Percentiles rank a stretch among this genome's conserved stretches.
These are phyloP conservation scores for Umbelopsis sp. DNA, from an alignment of 192 early-diverging fungal genomes.

Conservation along the genomic window DNA sequence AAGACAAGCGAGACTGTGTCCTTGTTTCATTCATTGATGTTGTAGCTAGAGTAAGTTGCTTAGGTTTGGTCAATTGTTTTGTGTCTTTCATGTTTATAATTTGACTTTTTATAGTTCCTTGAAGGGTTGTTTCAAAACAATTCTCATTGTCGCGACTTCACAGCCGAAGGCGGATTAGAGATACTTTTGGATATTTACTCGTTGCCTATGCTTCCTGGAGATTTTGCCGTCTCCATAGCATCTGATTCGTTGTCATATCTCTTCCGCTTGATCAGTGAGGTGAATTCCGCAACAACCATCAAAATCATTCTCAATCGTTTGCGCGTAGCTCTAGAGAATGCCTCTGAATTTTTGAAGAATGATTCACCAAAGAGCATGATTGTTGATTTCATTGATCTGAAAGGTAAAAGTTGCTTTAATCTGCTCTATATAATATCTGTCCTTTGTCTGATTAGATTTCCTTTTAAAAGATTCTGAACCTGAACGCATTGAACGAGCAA, in stretches of 20 bases:
- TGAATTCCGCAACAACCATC: slow-evolving; percentile 58
- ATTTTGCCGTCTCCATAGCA: slow-evolving; percentile 65
- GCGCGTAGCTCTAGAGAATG: slow-evolving; percentile 44
- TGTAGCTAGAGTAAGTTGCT: slow-evolving; percentile 56
- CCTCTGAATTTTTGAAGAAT: slow-evolving; percentile 50
- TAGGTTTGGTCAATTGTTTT: background rate
- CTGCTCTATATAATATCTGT: background rate
- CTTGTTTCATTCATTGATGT: slow-evolving; percentile 68
- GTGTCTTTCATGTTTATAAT: background rate
- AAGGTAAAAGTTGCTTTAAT: slow-evolving; percentile 42
- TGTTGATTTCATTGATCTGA: slow-evolving; percentile 63
- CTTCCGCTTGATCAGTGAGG: slow-evolving; percentile 71
- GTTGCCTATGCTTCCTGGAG: slow-evolving; percentile 72
- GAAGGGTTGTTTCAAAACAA: slow-evolving; percentile 86
- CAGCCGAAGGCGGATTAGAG: slow-evolving; percentile 64
- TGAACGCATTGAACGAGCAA: slow-evolving; percentile 43
- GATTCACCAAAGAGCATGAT: slow-evolving; percentile 43
- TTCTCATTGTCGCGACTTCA: slow-evolving; percentile 74
- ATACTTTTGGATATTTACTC: slow-evolving; percentile 65
- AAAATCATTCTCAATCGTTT: slow-evolving; percentile 57
- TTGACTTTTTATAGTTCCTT: slow-evolving; percentile 60
- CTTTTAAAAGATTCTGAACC: slow-evolving; percentile 42
- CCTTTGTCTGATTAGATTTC: no score
- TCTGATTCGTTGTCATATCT: slow-evolving; percentile 73
- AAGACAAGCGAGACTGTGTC: slow-evolving; percentile 60